Conservation (phyloP, 192 early-diverging fungal genomes). For the Coemansia sp. region DNA sequence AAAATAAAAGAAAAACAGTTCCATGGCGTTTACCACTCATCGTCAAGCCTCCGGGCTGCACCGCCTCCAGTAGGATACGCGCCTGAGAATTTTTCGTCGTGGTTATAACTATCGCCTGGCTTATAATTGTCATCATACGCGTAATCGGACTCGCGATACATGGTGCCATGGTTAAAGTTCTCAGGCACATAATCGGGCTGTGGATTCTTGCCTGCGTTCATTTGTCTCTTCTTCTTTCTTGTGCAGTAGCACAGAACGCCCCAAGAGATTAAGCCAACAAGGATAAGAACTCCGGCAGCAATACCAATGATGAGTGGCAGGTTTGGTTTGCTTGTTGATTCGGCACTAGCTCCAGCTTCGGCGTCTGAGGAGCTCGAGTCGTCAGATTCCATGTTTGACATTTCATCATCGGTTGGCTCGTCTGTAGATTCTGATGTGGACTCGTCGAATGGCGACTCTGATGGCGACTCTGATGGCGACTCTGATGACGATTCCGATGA, state of each 20-base stretch:
- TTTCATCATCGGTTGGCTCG: not conserved
- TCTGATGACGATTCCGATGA: not conserved
- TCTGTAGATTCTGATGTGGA: conserved; percentile 5
- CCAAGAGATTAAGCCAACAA: conserved; percentile 32
- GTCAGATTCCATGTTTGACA: not conserved
- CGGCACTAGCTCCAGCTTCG: not conserved
- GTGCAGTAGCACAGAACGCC: conserved; percentile 18
- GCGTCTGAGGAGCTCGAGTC: not conserved
- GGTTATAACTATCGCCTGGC: not conserved
- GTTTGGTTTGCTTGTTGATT: not conserved
- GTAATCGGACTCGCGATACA: not conserved
- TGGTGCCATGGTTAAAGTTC: not conserved
- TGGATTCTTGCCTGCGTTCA: not conserved
- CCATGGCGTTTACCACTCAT: not conserved
- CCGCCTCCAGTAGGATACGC: not conserved
- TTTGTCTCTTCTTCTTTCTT: conserved; percentile 15
- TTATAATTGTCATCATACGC: not conserved
- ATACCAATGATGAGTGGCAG: conserved; percentile 12
- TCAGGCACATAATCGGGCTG: not conserved
- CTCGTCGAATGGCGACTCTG: not conserved
- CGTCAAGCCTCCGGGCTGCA: not conserved
- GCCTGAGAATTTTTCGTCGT: not conserved
- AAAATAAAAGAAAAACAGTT: not conserved
- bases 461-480: not conserved
- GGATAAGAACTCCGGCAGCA: conserved; percentile 6